Base-by-base conservation (phyloP, 495 filamentous ascomycete genomes). In the Xeromyces bisporus region DNA sequence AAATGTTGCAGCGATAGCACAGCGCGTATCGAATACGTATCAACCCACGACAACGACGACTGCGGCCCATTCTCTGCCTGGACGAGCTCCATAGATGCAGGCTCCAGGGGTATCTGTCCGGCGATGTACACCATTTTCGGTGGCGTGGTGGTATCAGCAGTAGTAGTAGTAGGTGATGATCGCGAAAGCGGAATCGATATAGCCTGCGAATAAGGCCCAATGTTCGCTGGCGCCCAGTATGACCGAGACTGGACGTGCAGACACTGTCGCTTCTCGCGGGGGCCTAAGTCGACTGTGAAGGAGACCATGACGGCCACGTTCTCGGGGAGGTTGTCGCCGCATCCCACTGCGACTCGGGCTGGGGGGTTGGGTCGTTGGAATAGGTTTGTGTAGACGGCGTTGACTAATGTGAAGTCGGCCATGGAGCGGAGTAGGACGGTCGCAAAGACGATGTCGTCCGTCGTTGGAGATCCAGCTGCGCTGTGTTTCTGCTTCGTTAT, bases 181-280 rank as follows among this genome's bases (percentile, higher is more conserved):
- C 37, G 35, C 18, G 34, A 31, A 35, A 69, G 35, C 18, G 72
- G 72, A 12, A 73, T 50, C 11, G 71, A 61, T 28, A 89, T 73
- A 1, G 89, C 83, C 56, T 99, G 89, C 8, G 83, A 91, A 50
- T 99, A 99, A 0, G 91, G 89, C 0, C 89, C 89, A 32, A 99
- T 99, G 41, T 96, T 96, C 6, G 91, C 86, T 0, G 89, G 89
- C 1, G 89, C 91, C 89, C 89, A 99, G 64, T 96, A 94, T 2
- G 80, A 89, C 15, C 80, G 66, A 10, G 79, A 84, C 47, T 96
- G 91, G 2, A 99, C 85, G 50, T 99, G 89, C 1, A 99, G 65
- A 2, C 74, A 74, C 7, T 64, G 62, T 31, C 62, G 53, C 30
- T 31, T 15, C 15, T 35, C 33, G 24, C 50, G 45, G 4, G 41